Evolutionary conservation across 331 rosid genomes (phyloP), one percentile per base, ranked within the genome.

Genomic region (Malus hybrid): DNA sequence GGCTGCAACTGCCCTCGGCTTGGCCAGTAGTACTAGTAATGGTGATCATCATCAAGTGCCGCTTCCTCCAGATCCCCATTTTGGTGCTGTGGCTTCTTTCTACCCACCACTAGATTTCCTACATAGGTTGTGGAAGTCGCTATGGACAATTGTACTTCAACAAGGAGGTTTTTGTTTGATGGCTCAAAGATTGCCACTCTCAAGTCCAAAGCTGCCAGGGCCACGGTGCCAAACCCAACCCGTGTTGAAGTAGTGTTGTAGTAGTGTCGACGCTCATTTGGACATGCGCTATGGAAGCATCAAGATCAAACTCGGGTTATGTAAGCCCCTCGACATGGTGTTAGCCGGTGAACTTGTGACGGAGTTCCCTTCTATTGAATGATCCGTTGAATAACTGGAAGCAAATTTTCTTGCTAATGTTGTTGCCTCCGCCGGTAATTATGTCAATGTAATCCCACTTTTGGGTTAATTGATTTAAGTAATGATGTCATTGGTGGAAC

Each of bases 211-310:
- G 71, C 74, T 29, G 1, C 57, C 3, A 39, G 78, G 12, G 26
- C 48, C 1, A 1, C 3, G 0, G 66, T 44, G 10, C 24, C 60
- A 9, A 71, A 61, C 2, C 84, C 84, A 0, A 66, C 80, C 0
- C 70, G 85, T 2, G 81, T 74, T 9, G 89, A 80, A 24, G 24
- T 24, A 24, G 24, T 24, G 24, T 24, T 24, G 24, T 24, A 61
- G 71, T 72, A 6, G 68, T 77, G 6, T 39, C 86, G 0, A 76
- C 78, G 4, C 80, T 85, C 33, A 30, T 85, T 6, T 85, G 82
- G 80, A 76, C 30, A 13, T 84, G 82, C 3, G 67, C 72, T 60
- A 75, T 63, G 48, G 74, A 24, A 9, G 36, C 39, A 26, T 20
- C 74, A n/a, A 63, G 52, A 12, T 16, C 68, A 77, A 77, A 1